These are phyloP conservation scores for Globisporangium paddicum DNA, from an alignment of 352 stramenopile genomes.

Conservation along the genomic window DNA sequence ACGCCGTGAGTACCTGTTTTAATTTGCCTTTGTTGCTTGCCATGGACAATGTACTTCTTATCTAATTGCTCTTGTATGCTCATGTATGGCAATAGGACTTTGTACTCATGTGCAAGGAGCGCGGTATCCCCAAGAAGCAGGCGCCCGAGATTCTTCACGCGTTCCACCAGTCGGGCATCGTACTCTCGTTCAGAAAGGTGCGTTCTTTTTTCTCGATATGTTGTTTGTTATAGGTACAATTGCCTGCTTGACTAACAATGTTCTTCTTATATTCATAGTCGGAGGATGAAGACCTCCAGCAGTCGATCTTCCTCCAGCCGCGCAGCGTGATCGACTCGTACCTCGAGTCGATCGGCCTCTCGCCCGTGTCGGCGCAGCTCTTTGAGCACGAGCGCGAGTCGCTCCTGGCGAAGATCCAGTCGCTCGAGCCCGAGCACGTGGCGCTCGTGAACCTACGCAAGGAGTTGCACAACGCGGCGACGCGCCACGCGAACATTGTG, in stretches of 20 bases:
- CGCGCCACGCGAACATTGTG: slow-evolving; percentile 52
- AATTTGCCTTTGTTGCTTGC: not conserved
- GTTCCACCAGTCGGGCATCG: slow-evolving; percentile 71
- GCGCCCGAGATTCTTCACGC: slow-evolving; percentile 63
- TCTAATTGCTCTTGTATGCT: not conserved
- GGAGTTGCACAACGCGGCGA: slow-evolving; percentile 57
- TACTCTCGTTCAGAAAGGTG: slow-evolving; percentile 79
- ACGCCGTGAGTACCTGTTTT: slow-evolving; percentile 22
- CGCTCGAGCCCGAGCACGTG: slow-evolving; percentile 61
- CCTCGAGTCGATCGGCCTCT: slow-evolving; percentile 70
- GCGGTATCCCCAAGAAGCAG: slow-evolving; percentile 84
- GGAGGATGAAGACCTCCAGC: slow-evolving; percentile 60
- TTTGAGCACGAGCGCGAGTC: slow-evolving; percentile 60
- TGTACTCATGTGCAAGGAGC: slow-evolving; percentile 55
- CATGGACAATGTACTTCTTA: not conserved
- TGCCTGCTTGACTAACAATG: not conserved
- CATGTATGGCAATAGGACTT: slow-evolving; percentile 38
- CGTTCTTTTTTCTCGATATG: not conserved
- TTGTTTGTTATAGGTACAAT: not conserved
- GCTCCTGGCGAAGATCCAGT: slow-evolving; percentile 61
- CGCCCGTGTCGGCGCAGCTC: slow-evolving; percentile 58
- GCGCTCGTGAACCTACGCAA: slow-evolving; percentile 58
- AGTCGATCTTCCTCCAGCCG: slow-evolving; percentile 79
- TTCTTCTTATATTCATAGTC: slow-evolving; percentile 19
- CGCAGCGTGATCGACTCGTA: slow-evolving; percentile 77